phyloP scores from a whole-genome alignment of 202 grass and related monocot species.

The Carex sylvatica region DNA sequence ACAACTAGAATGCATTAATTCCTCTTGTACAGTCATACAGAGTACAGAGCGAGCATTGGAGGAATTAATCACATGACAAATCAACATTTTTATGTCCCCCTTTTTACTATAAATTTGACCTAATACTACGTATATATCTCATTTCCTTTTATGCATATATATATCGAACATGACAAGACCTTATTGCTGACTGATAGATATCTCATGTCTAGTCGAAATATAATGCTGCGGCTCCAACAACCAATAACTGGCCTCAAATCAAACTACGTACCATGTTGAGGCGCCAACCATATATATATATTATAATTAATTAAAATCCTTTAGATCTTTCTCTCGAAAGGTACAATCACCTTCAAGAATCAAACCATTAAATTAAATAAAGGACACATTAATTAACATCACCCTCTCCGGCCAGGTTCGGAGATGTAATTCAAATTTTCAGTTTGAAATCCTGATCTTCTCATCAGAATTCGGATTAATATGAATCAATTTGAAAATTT shows the following conservation, averaged over 20 bases:
- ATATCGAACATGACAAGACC: background rate
- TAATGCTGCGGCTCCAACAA: background rate
- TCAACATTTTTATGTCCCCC: background rate
- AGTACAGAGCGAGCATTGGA: too few relatives aligned
- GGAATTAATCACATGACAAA: too few relatives aligned
- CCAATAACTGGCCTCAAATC: background rate
- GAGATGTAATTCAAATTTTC: too few relatives aligned
- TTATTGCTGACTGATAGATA: background rate
- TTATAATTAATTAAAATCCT: background rate
- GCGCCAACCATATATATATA: background rate
- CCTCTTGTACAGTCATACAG: too few relatives aligned
- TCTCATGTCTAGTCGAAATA: background rate
- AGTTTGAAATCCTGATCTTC: too few relatives aligned
- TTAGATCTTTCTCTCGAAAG: background rate
- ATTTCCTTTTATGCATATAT: background rate
- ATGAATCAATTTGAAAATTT: too few relatives aligned
- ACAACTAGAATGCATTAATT: too few relatives aligned
- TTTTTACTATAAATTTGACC: background rate
- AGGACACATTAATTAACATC: background rate
- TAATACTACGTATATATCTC: background rate
- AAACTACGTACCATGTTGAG: conserved; percentile 3
- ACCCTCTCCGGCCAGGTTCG: too few relatives aligned
- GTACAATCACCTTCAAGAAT: background rate
- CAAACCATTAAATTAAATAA: conserved; percentile 9
- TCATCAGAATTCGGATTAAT: too few relatives aligned